A percentile compares a stretch with the other conserved stretches of the same genome.
Evolutionary conservation across 2,329 filamentous ascomycete species (phyloP).

Genomic region (Fusarium pseudoanthophilum): DNA sequence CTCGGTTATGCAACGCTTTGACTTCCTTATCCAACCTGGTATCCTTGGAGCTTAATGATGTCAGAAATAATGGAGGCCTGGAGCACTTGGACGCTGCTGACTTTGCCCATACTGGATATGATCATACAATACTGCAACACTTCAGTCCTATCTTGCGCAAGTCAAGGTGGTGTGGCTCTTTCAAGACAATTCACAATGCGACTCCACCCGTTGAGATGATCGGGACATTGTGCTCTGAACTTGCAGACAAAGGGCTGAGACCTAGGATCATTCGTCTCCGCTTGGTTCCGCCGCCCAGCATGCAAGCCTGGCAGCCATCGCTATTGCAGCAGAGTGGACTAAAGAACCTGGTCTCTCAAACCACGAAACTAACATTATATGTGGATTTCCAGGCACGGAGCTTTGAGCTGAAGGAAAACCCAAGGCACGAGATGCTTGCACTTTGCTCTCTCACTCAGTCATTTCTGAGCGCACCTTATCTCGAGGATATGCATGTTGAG

Average conservation of each 20-base stretch:
- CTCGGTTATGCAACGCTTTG: not conserved
- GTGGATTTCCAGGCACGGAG: not conserved
- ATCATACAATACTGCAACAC: not conserved
- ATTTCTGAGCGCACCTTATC: not conserved
- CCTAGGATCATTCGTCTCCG: not conserved
- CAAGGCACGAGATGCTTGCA: not conserved
- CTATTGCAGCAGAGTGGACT: not conserved
- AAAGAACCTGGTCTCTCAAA: not conserved
- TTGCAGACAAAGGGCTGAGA: not conserved
- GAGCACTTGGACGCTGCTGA: not conserved
- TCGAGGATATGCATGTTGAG: not conserved
- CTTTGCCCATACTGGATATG: not conserved
- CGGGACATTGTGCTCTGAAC: not conserved
- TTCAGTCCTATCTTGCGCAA: not conserved
- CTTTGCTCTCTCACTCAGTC: not conserved
- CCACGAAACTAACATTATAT: not conserved
- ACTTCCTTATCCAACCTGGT: not conserved
- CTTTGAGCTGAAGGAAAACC: not conserved
- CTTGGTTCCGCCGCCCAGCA: not conserved
- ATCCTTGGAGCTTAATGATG: not conserved
- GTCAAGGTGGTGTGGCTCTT: not conserved
- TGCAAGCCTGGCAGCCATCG: not conserved
- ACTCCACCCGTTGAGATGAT: not conserved
- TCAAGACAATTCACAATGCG: not conserved
- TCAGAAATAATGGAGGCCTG: not conserved